Evolutionary conservation across 371 early-diverging fungal genomes (phyloP), one percentile per base, ranked within the genome.

Genomic region (Apophysomyces elegans): DNA sequence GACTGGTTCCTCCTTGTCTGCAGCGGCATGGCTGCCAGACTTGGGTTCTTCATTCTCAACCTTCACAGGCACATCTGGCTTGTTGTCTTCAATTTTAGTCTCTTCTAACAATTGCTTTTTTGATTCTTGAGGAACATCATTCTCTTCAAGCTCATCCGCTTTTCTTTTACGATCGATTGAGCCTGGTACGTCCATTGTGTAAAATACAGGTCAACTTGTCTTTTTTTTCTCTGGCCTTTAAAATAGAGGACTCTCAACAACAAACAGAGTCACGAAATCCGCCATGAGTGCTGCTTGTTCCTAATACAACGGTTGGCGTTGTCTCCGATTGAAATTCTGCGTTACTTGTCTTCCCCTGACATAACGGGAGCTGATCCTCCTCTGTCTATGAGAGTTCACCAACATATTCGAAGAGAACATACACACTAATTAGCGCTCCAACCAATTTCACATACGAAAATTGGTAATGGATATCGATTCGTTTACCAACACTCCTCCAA

Each of bases 71-170:
- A 41, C 9, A 13, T 45, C 41, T 59, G 16, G 14, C 41, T 59
- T 13, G 32, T 58, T 13, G 12, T 8, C 16, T 59, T 59, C 60
- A 18, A 18, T 7, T 21, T 18, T 37, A 9, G 21, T 18, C 11
- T 59, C 60, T 46, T 59, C 65, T 21, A 59, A n/a, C 38, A 47
- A 47, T 26, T 65, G 65, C 12, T 59, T 65, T 16, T 65, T 65
- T 50, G 56, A 35, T 12, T 32, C 38, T 12, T 65, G 50, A n/a
- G 37, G 11, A 6, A 14, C 32, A 7, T 50, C 65, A 32, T 44
- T 37, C 7, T 44, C 64, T 43, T 57, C 64, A 18, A 65, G 21
- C 37, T 65, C 60, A 32, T 59, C 65, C 14, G 59, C 65, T 59
- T 65, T 65, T 35, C 65, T 46, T 44, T 65, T 65, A 26, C 65